Percentiles rank a stretch among this genome's conserved stretches.
phyloP scores from a whole-genome alignment of 306 rosid genomes.

The Gillenia trifoliata region DNA sequence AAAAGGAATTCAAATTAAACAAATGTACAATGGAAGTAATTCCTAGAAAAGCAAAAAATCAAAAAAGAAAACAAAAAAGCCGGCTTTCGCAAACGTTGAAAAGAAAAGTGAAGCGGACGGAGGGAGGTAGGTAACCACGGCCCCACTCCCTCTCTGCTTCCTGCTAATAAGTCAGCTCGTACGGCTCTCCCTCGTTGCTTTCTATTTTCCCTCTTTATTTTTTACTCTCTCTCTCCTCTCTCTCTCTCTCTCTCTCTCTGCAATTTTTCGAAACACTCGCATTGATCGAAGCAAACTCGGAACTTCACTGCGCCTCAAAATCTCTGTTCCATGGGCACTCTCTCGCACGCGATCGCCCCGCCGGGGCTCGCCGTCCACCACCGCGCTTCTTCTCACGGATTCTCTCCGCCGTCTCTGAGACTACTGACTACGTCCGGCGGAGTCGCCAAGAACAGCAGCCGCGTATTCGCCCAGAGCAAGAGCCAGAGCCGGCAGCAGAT shows the following conservation, averaged over 20 bases:
- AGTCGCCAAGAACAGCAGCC: conserved; percentile 1
- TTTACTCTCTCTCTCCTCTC: too few species aligned
- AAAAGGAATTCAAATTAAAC: too few species aligned
- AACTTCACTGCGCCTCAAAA: conserved; percentile 1
- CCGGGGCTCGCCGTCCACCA: conserved; percentile 27
- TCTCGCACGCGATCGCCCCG: conserved; percentile 49
- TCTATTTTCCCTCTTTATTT: background rate
- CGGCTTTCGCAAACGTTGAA: background rate
- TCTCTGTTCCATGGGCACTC: conserved; percentile 48
- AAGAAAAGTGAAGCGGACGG: too few species aligned
- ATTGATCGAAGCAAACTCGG: background rate
- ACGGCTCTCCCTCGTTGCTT: background rate
- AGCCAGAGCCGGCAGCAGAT: conserved; percentile 24
- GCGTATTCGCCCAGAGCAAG: conserved; percentile 25
- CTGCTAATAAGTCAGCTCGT: background rate
- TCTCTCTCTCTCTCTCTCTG: background rate
- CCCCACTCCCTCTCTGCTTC: background rate
- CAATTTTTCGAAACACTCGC: background rate
- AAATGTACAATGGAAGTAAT: background rate
- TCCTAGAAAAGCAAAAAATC: background rate
- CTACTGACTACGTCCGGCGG: background rate
- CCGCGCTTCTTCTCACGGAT: conserved; percentile 22
- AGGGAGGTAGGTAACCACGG: background rate
- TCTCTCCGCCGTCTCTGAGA: conserved; percentile 1
- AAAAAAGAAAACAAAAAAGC: background rate